Base-by-base conservation (phyloP, 1,284 basidiomycete genomes). In the Melampsora larici-populina region DNA sequence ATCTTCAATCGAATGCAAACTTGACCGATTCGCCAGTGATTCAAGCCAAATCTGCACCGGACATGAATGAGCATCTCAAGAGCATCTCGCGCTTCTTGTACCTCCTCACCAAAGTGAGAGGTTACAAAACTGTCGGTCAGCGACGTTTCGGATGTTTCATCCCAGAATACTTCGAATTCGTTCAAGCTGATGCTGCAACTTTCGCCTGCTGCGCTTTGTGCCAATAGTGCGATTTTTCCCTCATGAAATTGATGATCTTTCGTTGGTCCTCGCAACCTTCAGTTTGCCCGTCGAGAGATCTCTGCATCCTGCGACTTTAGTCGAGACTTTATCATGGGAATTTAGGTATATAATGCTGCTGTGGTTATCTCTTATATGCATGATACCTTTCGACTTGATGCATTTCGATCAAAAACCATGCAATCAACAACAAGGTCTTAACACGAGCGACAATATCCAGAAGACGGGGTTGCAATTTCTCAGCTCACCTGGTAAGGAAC, bases 341-440 rank as follows among this genome's bases (percentile, higher is more conserved):
- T 84, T 94, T 69, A 89, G 93, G 77, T 95, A 97, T 81, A 87
- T 92, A 18, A 86, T 93, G 29, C 86, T 99, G 5, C 86, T 98
- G 1, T 99, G 97, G 96, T 87, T 99, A 15, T 92, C 93, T 21
- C 88, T 99, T 21, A 91, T 98, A 70, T 92, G 92, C 84, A 94
- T 93, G 86, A 90, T 98, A 26, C 97, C 97, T 0, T 99, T 99
- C 83, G 90, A 93, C 82, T 86, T 99, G 65, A 86, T 89, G 21
- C 91, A 92, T 79, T 92, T 97, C 74, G 92, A 94, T 81, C 65
- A 68, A 72, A 80, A n/a, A 88, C 89, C 71, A 83, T 82, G 15
- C 86, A 70, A 33, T 48, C 70, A 70, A 49, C 36, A 74, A 49
- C 49, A 78, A 62, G 69, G 79, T 21, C 77, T 79, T 1, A 66